Conservation (phyloP, 768 basidiomycete species). For the Lentinula edodes region DNA sequence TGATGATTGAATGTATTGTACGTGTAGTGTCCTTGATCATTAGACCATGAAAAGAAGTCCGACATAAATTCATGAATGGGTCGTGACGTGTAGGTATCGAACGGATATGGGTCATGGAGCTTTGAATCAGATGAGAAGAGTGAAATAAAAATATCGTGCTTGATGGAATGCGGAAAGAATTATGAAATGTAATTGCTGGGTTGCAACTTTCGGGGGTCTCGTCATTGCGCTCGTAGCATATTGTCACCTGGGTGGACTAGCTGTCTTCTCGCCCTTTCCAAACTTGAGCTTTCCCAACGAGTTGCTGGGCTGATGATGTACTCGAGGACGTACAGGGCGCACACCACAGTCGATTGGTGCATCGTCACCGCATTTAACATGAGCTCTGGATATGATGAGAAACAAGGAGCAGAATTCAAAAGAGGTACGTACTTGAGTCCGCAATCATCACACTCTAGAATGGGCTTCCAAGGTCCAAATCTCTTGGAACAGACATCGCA, state of each 20-base stretch:
- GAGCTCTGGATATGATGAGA: conserved; percentile 44
- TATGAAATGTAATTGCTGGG: not conserved
- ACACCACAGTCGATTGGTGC: conserved; percentile 77
- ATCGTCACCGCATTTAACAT: conserved; percentile 80
- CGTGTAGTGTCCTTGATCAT: not conserved
- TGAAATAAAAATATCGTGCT: not conserved
- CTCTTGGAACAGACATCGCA: conserved; percentile 82
- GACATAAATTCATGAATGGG: not conserved
- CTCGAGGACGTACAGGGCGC: conserved; percentile 31
- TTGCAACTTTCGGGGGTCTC: not conserved
- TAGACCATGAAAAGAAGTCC: not conserved
- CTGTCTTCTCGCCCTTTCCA: not conserved
- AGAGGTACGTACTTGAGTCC: conserved; percentile 52
- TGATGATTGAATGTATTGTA: not conserved
- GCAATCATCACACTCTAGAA: conserved; percentile 87
- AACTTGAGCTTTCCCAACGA: conserved; percentile 3
- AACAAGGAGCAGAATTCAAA: conserved; percentile 3
- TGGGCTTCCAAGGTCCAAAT: conserved; percentile 74
- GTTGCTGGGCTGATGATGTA: conserved; percentile 13
- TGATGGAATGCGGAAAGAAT: not conserved
- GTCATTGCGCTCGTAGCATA: not conserved
- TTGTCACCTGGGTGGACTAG: conserved; percentile 1
- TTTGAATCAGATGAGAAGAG: not conserved
- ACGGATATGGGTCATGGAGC: not conserved
- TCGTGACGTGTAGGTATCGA: not conserved